Evolutionary conservation across 176 grass and related monocot genomes (phyloP).

Genomic region (Echinochloa phyllopogon): DNA sequence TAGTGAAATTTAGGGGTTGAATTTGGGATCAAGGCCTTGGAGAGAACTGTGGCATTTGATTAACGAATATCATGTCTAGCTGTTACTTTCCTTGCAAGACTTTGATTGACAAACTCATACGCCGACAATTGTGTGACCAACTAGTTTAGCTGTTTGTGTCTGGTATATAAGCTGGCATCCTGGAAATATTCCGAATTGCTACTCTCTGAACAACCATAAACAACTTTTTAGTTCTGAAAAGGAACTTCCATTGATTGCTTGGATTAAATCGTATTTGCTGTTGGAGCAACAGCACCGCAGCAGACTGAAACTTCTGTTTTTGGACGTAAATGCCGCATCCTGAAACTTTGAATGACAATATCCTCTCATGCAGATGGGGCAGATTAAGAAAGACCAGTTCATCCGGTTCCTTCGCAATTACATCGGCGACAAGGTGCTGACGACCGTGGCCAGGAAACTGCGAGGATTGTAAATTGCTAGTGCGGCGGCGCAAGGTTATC

Average conservation of each 20-base stretch:
- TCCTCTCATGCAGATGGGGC: constrained; percentile 65
- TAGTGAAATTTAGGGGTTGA: no score
- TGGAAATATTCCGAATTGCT: not conserved
- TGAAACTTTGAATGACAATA: not conserved
- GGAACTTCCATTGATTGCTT: not conserved
- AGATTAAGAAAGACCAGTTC: constrained; percentile 72
- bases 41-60: not conserved
- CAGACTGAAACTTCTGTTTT: no score
- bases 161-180: not conserved
- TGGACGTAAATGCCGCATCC: not conserved
- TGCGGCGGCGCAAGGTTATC: constrained; percentile 23
- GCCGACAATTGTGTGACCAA: not conserved
- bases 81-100: not conserved
- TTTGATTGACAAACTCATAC: not conserved
- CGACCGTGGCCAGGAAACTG: constrained; percentile 61
- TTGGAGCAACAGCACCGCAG: not conserved
- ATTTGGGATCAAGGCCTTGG: no score
- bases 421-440: constrained; percentile 68
- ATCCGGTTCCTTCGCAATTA: constrained; percentile 58
- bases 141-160: not conserved
- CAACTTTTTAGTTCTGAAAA: not conserved
- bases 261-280: not conserved
- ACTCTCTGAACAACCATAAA: not conserved
- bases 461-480: constrained; percentile 48
- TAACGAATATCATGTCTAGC: not conserved